Evolutionary conservation across 164 flowering plant species (phyloP).

Genomic region (Akebia trifoliata): DNA sequence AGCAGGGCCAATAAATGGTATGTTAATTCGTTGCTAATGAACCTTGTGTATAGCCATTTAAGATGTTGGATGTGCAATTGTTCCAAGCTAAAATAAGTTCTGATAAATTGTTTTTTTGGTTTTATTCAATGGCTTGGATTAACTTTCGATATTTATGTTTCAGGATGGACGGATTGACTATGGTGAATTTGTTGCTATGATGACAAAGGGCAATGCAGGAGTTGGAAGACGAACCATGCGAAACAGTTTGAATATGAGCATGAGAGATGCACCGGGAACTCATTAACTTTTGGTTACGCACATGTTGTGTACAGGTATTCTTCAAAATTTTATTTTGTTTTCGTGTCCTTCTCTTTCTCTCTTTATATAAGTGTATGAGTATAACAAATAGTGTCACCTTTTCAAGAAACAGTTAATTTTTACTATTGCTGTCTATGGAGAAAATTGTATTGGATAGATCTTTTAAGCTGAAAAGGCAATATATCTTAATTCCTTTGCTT

Average conservation of each 20-base stretch:
- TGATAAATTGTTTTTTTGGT: neutral
- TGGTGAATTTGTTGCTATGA: slow-evolving; percentile 95
- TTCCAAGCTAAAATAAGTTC: neutral
- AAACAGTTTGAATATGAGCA: slow-evolving; percentile 78
- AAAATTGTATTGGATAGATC: too few relatives aligned
- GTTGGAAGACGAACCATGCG: slow-evolving; percentile 88
- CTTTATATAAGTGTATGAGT: too few relatives aligned
- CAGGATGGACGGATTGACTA: slow-evolving; percentile 96
- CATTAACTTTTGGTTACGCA: slow-evolving; percentile 21
- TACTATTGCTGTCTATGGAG: too few relatives aligned
- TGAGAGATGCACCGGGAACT: slow-evolving; percentile 66
- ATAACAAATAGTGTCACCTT: too few relatives aligned
- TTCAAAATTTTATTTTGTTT: neutral
- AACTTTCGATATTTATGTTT: neutral
- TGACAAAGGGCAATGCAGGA: slow-evolving; percentile 88
- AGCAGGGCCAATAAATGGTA: too few relatives aligned
- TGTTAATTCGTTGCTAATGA: neutral
- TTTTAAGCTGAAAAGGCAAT: too few relatives aligned
- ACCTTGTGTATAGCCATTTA: neutral
- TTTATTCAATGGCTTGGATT: neutral
- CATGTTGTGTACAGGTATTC: slow-evolving; percentile 32
- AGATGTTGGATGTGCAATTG: neutral
- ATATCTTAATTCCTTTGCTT: too few relatives aligned
- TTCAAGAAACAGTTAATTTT: too few relatives aligned
- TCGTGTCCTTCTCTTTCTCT: neutral